Base-by-base conservation (phyloP, 441 rosid genomes). In the Erodium moschatum region DNA sequence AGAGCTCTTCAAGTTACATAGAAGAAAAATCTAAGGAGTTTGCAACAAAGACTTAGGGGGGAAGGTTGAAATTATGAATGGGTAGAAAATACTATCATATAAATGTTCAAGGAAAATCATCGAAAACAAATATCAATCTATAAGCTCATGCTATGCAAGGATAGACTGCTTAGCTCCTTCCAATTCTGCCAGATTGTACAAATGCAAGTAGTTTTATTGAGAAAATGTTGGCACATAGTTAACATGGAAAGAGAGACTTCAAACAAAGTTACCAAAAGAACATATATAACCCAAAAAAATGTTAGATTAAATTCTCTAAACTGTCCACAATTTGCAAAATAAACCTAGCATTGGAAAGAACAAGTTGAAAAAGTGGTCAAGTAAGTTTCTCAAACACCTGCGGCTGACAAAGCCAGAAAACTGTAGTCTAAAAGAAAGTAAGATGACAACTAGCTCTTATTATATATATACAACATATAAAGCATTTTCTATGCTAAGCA, bases 1-100 rank as follows among this genome's bases (percentile, higher is more conserved):
- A 52, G 60, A 54, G 46, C 29, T 10, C 44, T 42, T 38, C 71
- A 20, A 24, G 29, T 65, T 58, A 71, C 18, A 64, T 6, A 52
- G 40, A 35, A 65, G 18, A 70, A 65, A 9, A 9, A 35, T 67
- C 54, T 15, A 21, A 48, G 18, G n/a, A 29, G 13, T 42, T 42
- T 1, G 13, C 48, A 8, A 42, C 11, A 13, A 42, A 42, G 48
- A 42, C 48, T 42, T 42, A 7, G 9, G 48, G 13, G 13, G 6
- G 6, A 9, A 42, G 48, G 48, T 0, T 42, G 48, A 42, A 42
- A 42, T 10, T 42, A 9, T 42, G 48, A 42, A 42, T 42, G 48
- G 6, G 10, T 42, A 56, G 62, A 56, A 56, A 56, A 18, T 56
- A 19, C 10, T 19, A 56, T 10, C 62, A 56, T 19, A 52, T 16